These are phyloP conservation scores for Populus davidiana DNA, from an alignment of 345 rosid genomes.

Conservation along the genomic window DNA sequence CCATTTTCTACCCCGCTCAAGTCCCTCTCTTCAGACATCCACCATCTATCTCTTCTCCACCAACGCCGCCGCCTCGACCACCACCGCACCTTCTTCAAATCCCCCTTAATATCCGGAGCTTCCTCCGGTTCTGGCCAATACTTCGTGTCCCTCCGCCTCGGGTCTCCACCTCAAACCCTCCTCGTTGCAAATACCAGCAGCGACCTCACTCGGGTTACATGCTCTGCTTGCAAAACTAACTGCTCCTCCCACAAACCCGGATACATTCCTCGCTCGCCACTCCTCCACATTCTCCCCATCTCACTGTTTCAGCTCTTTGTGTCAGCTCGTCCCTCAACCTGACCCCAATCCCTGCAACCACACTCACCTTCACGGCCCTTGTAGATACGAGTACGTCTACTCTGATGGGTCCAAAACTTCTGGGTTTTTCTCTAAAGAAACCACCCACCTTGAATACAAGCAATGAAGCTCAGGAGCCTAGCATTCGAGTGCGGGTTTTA, in stretches of 20 bases:
- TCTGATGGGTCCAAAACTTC: conserved; percentile 61
- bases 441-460: conserved; percentile 58
- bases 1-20: conserved; percentile 42
- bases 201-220: conserved; percentile 80
- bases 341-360: conserved; percentile 45
- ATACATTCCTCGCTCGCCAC: conserved; percentile 67
- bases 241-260: conserved; percentile 50
- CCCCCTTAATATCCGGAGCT: conserved; percentile 73
- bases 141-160: conserved; percentile 65
- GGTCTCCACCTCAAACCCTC: conserved; percentile 73
- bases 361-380: conserved; percentile 69
- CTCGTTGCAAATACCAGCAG: conserved; percentile 86
- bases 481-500: conserved; percentile 82
- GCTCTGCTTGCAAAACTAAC: conserved; percentile 64
- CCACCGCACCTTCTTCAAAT: conserved; percentile 30
- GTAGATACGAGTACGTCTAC: conserved; percentile 69
- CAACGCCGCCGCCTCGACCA: conserved; percentile 23
- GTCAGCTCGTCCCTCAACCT: conserved; percentile 57
- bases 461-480: conserved; percentile 35
- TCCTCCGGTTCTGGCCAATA: conserved; percentile 81
- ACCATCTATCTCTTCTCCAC: conserved; percentile 40
- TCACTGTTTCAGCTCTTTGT: conserved; percentile 60
- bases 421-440: conserved; percentile 69
- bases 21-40: conserved; percentile 39
- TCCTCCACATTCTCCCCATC: conserved; percentile 66